These are phyloP conservation scores for Penicillium pancosmium DNA, from an alignment of 495 filamentous ascomycete species.

Conservation along the genomic window DNA sequence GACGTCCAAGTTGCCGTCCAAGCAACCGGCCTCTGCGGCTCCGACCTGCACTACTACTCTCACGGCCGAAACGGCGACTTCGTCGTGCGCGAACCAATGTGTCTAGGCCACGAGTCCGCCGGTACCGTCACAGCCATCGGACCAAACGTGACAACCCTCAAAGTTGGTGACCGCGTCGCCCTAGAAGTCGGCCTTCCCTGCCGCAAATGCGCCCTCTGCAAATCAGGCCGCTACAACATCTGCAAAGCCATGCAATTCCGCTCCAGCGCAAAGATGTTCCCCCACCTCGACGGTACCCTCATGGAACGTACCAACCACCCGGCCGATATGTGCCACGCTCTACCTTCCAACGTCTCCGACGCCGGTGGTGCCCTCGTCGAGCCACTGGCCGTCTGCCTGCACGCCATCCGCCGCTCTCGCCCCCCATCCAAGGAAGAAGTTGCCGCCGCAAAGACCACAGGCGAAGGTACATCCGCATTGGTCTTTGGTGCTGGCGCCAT, in stretches of 20 bases:
- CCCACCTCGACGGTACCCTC: constrained; percentile 81
- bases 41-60: constrained; percentile 83
- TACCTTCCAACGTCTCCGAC: constrained; percentile 64
- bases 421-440: constrained; percentile 46
- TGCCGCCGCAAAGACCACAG: constrained; percentile 18
- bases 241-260: constrained; percentile 79
- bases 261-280: constrained; percentile 74
- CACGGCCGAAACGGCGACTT: constrained; percentile 85
- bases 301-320: constrained; percentile 80
- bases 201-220: constrained; percentile 65
- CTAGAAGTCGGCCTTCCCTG: constrained; percentile 87
- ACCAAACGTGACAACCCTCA: constrained; percentile 39
- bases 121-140: constrained; percentile 70
- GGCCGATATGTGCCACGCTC: constrained; percentile 53
- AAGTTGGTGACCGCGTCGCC: constrained; percentile 73
- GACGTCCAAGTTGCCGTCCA: constrained; percentile 76
- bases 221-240: constrained; percentile 78
- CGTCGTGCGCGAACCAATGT: constrained; percentile 69
- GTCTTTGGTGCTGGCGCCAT: constrained; percentile 84
- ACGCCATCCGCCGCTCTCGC: constrained; percentile 66
- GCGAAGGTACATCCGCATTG: constrained; percentile 56
- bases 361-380: constrained; percentile 77
- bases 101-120: constrained; percentile 78
- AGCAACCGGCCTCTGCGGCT: constrained; percentile 80
- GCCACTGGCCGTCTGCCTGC: constrained; percentile 78